Conservation (phyloP, 2,329 filamentous ascomycete species). For the Pestalotiopsis sp. region DNA sequence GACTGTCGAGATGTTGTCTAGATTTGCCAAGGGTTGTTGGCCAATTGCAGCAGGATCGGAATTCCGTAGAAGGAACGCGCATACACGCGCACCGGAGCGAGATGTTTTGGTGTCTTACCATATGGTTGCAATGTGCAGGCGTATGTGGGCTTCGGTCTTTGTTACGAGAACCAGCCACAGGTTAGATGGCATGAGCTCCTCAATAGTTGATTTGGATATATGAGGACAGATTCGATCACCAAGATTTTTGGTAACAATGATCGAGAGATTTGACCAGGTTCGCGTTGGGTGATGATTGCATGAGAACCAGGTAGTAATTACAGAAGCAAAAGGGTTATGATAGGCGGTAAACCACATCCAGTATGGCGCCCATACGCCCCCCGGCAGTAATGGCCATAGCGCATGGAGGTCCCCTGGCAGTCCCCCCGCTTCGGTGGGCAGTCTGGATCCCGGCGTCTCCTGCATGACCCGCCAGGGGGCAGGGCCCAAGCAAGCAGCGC, state of each 20-base stretch:
- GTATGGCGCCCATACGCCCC: neutral
- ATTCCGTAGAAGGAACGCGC: neutral
- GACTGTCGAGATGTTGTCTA: neutral
- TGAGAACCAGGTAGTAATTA: slow-evolving; percentile 9
- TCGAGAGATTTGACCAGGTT: neutral
- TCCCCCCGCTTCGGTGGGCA: neutral
- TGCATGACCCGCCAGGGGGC: neutral
- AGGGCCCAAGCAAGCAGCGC: neutral
- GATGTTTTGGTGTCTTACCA: neutral
- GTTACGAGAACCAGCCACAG: neutral
- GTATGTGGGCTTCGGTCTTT: neutral
- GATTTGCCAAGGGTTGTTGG: neutral
- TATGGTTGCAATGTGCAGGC: neutral
- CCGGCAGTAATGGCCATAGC: slow-evolving; percentile 2
- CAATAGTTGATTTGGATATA: neutral
- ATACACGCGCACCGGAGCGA: neutral
- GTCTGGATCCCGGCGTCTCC: slow-evolving; percentile 1
- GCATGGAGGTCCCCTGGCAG: neutral
- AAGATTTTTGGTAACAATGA: neutral
- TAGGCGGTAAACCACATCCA: slow-evolving; percentile 1
- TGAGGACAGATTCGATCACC: neutral
- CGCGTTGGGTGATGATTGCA: neutral
- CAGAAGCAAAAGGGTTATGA: neutral
- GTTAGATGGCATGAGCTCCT: neutral
- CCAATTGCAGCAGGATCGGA: neutral